These are phyloP conservation scores for Russula earlei DNA, from an alignment of 768 basidiomycete species.

Conservation along the genomic window DNA sequence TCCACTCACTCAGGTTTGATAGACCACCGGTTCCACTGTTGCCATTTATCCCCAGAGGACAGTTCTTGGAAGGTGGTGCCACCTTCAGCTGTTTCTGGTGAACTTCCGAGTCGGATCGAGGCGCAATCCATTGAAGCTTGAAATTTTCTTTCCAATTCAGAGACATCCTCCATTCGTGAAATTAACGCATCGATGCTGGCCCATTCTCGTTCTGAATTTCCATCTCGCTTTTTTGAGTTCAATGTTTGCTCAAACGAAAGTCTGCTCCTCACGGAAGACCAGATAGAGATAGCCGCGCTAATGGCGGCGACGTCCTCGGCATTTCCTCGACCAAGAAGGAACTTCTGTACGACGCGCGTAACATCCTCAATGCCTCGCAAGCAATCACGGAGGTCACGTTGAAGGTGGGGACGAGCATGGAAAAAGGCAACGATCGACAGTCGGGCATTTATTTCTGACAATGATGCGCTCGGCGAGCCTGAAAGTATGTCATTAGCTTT, in stretches of 20 bases:
- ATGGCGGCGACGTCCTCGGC: slow-evolving; percentile 57
- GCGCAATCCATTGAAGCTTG: slow-evolving; percentile 30
- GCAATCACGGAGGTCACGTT: slow-evolving; percentile 48
- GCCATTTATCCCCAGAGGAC: slow-evolving; percentile 22
- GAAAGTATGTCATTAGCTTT: slow-evolving; percentile 5
- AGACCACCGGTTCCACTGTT: slow-evolving; percentile 36
- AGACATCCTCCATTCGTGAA: slow-evolving; percentile 41
- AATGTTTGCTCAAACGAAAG: slow-evolving; percentile 48
- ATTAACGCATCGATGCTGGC: slow-evolving; percentile 43
- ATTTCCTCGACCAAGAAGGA: slow-evolving; percentile 60
- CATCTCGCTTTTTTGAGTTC: slow-evolving; percentile 31
- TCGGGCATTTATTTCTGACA: slow-evolving; percentile 58
- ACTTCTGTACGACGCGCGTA: slow-evolving; percentile 67
- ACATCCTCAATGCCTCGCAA: slow-evolving; percentile 59
- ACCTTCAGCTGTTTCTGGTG: slow-evolving; percentile 20
- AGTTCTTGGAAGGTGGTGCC: slow-evolving; percentile 13
- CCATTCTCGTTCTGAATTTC: slow-evolving; percentile 39
- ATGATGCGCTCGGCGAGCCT: slow-evolving; percentile 81
- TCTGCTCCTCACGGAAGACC: slow-evolving; percentile 43
- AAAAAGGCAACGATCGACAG: slow-evolving; percentile 76
- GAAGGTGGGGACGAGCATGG: slow-evolving; percentile 47
- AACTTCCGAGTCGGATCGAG: not conserved
- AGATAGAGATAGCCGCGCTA: slow-evolving; percentile 49
- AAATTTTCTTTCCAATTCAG: slow-evolving; percentile 48
- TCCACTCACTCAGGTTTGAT: slow-evolving; percentile 56